Base-by-base conservation (phyloP, 768 basidiomycete species). In the Hygrocybe coccinea region DNA sequence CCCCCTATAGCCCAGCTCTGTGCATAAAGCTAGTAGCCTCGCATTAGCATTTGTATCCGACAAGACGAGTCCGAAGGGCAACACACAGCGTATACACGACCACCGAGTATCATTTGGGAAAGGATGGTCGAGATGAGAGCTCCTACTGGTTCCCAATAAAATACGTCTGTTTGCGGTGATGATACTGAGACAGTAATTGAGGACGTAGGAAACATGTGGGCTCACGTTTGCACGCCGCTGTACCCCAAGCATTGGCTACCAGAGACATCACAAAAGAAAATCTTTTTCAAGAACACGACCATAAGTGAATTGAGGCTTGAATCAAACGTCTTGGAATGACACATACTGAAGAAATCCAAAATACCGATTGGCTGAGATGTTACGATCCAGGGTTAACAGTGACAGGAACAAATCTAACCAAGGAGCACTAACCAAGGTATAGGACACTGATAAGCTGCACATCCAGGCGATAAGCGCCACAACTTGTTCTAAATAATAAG, bases 21-120 rank as follows among this genome's bases (percentile, higher is more conserved):
- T 17, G 46, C 29, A 29, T 29, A 29, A 8, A 29, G 29, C 29
- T 29, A 46, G 24, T 37, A 8, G 51, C 7, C 10, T n/a, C 15
- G 29, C 29, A 21, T 14, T 38, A 44, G 25, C n/a, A 17, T 25
- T 38, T 17, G 21, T 15, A n/a, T 7, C 2, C 10, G 50, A 6
- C 29, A 17, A 17, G 17, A 22, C 10, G 10, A 35, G 19, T 34
- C 25, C 10, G 35, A 29, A 8, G n/a, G 2, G 2, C 21, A 45
- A 58, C 15, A 57, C 29, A 65, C 66, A 41, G 63, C 64, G 55
- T 62, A 65, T 38, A 67, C 64, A 17, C 64, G 60, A 47, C 58
- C 56, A 5, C 66, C 66, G 46, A 67, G 50, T 19, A 67, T 65
- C 21, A 63, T 43, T 46, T 67, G 66, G 14, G 66, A 67, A 8